A percentile compares a stretch with the other conserved stretches of the same genome.
phyloP scores from a whole-genome alignment of 148 eudicot species.

The Chenopodium suecicum region DNA sequence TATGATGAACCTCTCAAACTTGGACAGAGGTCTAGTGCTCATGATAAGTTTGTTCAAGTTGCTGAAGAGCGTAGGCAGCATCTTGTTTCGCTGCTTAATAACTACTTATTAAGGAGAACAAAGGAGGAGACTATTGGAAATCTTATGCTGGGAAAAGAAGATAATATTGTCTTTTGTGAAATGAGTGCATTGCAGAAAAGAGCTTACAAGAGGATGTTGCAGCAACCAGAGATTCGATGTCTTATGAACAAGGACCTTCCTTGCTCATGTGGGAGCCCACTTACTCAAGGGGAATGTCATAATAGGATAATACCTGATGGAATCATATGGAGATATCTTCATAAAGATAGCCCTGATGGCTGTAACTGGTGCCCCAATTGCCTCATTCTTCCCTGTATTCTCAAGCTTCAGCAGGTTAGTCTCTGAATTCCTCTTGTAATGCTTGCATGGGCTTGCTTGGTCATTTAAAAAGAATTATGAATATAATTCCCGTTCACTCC shows the following conservation, averaged over 20 bases:
- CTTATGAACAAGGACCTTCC: conserved; percentile 89
- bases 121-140: conserved; percentile 97
- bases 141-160: conserved; percentile 98
- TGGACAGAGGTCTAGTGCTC: conserved; percentile 93
- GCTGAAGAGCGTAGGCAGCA: conserved; percentile 89
- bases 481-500: neutral
- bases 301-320: conserved; percentile 78
- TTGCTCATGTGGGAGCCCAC: conserved; percentile 95
- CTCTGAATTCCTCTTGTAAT: neutral
- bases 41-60: conserved; percentile 63
- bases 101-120: conserved; percentile 82
- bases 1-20: conserved; percentile 96
- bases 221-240: conserved; percentile 78
- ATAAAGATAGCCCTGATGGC: conserved; percentile 80
- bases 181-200: conserved; percentile 92
- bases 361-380: conserved; percentile 94
- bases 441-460: neutral
- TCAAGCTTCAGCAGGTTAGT: conserved; percentile 92
- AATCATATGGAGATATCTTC: conserved; percentile 86
- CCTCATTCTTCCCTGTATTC: conserved; percentile 87
- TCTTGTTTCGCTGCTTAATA: conserved; percentile 65
- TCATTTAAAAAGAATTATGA: neutral
- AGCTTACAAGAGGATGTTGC: conserved; percentile 78
- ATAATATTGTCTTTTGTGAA: conserved; percentile 94
- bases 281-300: conserved; percentile 88